These are phyloP conservation scores for Ettlia oleoabundans DNA, from an alignment of 139 green algal species.

Conservation along the genomic window DNA sequence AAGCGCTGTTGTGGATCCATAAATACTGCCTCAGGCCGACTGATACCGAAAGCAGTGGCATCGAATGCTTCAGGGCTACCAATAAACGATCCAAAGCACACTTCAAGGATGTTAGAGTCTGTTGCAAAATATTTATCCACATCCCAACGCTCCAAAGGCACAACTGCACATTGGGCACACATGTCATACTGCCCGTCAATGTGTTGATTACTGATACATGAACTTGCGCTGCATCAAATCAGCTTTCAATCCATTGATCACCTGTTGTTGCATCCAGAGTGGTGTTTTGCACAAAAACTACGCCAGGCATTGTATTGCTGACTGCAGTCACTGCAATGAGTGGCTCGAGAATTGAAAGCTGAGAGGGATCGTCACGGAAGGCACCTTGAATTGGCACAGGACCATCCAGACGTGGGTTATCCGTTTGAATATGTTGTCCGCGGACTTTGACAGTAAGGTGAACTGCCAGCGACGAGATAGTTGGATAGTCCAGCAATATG, in stretches of 20 bases:
- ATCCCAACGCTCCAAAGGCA: conserved; percentile 61
- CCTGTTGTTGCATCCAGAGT: background rate
- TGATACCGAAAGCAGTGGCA: conserved; percentile 47
- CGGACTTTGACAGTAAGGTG: background rate
- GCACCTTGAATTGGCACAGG: too few relatives aligned
- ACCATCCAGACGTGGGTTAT: too few relatives aligned
- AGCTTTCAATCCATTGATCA: too few relatives aligned
- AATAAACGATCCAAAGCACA: conserved; percentile 60
- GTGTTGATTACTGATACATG: background rate
- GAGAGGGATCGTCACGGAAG: too few relatives aligned
- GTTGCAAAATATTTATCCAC: conserved; percentile 16
- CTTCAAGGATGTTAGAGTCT: background rate
- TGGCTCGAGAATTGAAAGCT: too few relatives aligned
- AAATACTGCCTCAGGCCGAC: conserved; percentile 42
- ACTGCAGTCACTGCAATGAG: too few relatives aligned
- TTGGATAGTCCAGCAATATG: conserved; percentile 86
- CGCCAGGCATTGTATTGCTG: too few relatives aligned
- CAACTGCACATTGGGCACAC: background rate
- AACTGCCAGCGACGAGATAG: conserved; percentile 14
- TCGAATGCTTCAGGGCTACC: conserved; percentile 44
- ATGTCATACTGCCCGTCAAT: background rate
- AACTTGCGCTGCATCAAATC: too few relatives aligned
- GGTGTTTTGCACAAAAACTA: background rate
- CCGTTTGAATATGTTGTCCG: too few relatives aligned
- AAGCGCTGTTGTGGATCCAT: conserved; percentile 84